Percentiles rank a stretch among this genome's conserved stretches.
phyloP scores from a whole-genome alignment of 2,329 filamentous ascomycete species.

The Diaporthe destruens region DNA sequence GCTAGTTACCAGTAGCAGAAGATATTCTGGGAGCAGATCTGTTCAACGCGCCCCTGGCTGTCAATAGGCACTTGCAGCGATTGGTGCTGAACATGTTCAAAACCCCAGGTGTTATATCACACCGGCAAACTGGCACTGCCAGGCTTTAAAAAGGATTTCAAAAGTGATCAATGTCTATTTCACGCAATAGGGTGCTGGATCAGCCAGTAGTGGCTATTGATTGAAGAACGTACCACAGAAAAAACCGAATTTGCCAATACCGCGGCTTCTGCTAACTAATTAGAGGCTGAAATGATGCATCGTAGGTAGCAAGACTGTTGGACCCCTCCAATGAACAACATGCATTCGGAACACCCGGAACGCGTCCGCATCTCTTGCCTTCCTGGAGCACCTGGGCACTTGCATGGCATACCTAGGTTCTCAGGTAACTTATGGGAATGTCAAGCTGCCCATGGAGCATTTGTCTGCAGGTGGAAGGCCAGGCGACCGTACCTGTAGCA shows the following conservation, averaged over 20 bases:
- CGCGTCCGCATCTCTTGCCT: neutral
- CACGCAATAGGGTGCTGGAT: neutral
- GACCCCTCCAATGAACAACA: no score
- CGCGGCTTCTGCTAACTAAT: neutral
- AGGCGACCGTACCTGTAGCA: neutral
- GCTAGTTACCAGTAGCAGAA: neutral
- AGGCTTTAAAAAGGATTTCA: neutral
- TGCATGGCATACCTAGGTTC: neutral
- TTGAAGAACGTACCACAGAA: neutral
- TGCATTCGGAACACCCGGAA: no score
- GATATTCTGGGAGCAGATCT: no score
- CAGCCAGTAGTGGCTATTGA: neutral
- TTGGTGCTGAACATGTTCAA: neutral
- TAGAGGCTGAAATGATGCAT: neutral
- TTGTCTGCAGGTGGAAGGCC: neutral
- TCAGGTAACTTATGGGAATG: no score
- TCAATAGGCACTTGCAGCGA: neutral
- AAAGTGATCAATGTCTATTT: neutral
- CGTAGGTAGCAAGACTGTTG: neutral
- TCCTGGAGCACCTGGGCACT: no score
- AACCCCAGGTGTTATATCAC: no score
- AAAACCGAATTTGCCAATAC: fast-evolving
- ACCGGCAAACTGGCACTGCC: neutral
- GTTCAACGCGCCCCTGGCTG: no score
- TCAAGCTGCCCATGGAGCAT: neutral